Evolutionary conservation across 345 rosid species (phyloP), one percentile per base, ranked within the genome.

Genomic region (Excoecaria cochinchinensis): DNA sequence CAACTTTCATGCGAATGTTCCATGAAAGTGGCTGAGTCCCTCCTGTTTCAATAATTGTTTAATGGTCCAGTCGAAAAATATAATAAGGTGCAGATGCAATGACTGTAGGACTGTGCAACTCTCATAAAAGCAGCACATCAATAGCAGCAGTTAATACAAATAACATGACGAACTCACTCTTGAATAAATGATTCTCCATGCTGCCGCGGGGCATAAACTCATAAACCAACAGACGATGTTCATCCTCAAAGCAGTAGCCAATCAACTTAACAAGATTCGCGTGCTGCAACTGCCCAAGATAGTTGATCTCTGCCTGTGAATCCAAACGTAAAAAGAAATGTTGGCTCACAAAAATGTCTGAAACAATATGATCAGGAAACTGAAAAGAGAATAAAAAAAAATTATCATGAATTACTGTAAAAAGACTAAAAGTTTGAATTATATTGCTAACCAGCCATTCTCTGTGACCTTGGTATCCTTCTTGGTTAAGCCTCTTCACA

Each of bases 201-300:
- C 80, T 80, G 42, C 83, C 83, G 3, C 80, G 74, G 8, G 77
- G 77, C 83, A 80, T 72, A 73, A 80, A 80, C 70, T 80, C 83
- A 24, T 80, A 80, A 61, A 76, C 77, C 67, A 80, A 69, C 60
- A 80, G 83, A 22, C 80, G 74, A 39, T 76, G 80, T 15, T 80
- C 80, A 72, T 80, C 83, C 74, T 80, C 83, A 40, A 80, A 76
- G 78, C 83, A 80, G 74, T 76, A 80, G 46, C 83, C 83, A 44
- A 80, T 51, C 70, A 80, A 58, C 60, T 80, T 80, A 36, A 80
- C 83, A 62, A 80, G 83, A 69, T 80, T 76, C 44, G 80, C 80
- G 69, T 80, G 83, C 50, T 53, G 76, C 51, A 80, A 62, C 65
- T 76, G 83, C 75, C 83, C 83, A 31, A 80, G 83, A 68, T 80